Percentiles rank a stretch among this genome's conserved stretches.
These are phyloP conservation scores for Volvox africanus DNA, from an alignment of 139 green algal species.

Conservation along the genomic window DNA sequence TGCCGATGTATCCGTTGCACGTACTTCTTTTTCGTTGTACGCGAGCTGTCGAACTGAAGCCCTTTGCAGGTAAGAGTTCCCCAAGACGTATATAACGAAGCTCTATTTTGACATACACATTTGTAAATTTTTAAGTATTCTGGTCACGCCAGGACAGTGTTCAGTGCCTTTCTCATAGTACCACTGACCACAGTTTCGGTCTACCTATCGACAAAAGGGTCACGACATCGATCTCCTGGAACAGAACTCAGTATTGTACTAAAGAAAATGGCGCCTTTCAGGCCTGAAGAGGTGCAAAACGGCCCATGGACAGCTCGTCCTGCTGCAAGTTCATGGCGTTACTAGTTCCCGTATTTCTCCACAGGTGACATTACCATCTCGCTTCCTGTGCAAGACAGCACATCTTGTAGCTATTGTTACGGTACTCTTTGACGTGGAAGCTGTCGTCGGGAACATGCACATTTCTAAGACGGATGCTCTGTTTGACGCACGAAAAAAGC, in stretches of 20 bases:
- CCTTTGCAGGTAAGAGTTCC: not conserved
- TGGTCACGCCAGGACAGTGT: not conserved
- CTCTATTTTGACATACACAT: not conserved
- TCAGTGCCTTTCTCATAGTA: not conserved
- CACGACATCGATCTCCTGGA: not conserved
- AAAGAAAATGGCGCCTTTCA: constrained; percentile 11
- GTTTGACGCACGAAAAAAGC: not conserved
- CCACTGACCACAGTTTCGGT: too few species aligned
- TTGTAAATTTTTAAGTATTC: not conserved
- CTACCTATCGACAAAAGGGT: too few species aligned
- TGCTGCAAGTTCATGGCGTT: not conserved
- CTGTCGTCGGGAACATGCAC: constrained; percentile 20
- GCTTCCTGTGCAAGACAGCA: constrained; percentile 57
- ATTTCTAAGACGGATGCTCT: not conserved
- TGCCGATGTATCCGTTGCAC: not conserved
- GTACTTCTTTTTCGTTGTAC: not conserved
- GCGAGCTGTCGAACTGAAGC: not conserved
- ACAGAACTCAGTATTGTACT: not conserved
- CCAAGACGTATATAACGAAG: not conserved
- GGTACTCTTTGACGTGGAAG: constrained; percentile 60
- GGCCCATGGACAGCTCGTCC: constrained; percentile 5
- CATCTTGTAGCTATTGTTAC: constrained; percentile 64
- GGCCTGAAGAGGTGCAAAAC: constrained; percentile 12
- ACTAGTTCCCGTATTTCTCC: not conserved
- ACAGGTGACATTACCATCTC: constrained; percentile 63